Percentiles rank a stretch among this genome's conserved stretches.
These are phyloP conservation scores for Aristolochia fimbriata DNA, from an alignment of 164 flowering plant genomes.

Conservation along the genomic window DNA sequence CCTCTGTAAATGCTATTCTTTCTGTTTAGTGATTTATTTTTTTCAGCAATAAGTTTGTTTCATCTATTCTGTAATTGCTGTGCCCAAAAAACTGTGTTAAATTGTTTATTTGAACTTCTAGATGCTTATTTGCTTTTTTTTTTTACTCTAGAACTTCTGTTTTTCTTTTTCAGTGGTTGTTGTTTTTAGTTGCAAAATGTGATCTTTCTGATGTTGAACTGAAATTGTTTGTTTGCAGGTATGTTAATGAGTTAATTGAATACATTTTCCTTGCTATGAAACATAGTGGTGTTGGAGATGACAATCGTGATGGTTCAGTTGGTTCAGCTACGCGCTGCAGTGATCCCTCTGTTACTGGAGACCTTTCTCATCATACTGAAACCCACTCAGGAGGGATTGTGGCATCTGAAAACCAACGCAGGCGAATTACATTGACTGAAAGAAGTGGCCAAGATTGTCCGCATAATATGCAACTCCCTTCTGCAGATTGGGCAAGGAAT, in stretches of 20 bases:
- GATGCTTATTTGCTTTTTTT: background rate
- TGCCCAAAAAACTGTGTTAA: too few relatives aligned
- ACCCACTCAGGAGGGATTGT: slow-evolving; percentile 14
- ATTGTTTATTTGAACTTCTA: too few relatives aligned
- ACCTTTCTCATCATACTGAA: slow-evolving; percentile 12
- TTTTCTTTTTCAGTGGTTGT: too few relatives aligned
- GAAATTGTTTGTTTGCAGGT: slow-evolving; percentile 36
- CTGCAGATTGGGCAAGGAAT: slow-evolving; percentile 75
- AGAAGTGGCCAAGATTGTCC: slow-evolving; percentile 19
- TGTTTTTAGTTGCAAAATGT: too few relatives aligned
- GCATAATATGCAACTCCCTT: slow-evolving; percentile 20
- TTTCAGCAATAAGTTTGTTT: too few relatives aligned
- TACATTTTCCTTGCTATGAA: slow-evolving; percentile 36
- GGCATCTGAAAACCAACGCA: slow-evolving; percentile 19
- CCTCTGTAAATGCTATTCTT: too few relatives aligned
- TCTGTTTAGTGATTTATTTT: too few relatives aligned
- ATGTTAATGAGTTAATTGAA: slow-evolving; percentile 80
- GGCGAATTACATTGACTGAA: slow-evolving; percentile 18
- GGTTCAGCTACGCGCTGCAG: slow-evolving; percentile 8
- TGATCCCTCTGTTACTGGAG: slow-evolving; percentile 16
- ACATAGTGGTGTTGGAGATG: slow-evolving; percentile 21
- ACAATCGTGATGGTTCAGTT: slow-evolving; percentile 20
- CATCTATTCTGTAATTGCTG: too few relatives aligned
- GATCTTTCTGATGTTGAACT: background rate
- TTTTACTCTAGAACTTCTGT: too few relatives aligned